phyloP scores from a whole-genome alignment of 2,329 filamentous ascomycete species.

The Xylaria sp. region DNA sequence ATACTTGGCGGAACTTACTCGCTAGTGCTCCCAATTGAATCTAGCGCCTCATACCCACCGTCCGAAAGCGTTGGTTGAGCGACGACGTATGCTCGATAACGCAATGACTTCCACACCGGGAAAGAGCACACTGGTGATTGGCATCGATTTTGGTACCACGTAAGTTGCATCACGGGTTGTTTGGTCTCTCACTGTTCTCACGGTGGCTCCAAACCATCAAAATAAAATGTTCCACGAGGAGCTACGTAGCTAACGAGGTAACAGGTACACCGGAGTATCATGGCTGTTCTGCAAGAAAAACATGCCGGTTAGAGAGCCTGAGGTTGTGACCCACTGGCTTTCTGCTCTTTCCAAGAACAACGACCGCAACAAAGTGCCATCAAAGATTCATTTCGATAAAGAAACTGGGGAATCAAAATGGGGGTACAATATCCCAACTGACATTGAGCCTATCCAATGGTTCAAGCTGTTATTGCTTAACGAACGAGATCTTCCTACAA shows the following conservation, averaged over 20 bases:
- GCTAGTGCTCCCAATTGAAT: no score
- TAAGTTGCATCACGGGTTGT: neutral
- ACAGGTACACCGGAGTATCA: neutral
- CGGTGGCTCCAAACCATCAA: neutral
- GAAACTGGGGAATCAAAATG: neutral
- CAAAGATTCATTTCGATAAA: neutral
- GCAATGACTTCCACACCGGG: neutral
- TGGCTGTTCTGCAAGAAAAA: neutral
- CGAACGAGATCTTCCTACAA: neutral
- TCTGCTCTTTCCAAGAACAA: neutral
- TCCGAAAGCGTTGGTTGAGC: no score
- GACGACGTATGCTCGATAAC: no score
- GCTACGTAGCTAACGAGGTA: neutral
- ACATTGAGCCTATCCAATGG: neutral
- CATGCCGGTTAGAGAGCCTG: neutral
- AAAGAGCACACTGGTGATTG: neutral
- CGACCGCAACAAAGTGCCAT: neutral
- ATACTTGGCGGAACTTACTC: no score
- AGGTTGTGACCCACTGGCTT: neutral
- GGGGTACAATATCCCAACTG: neutral
- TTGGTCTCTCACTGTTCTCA: neutral
- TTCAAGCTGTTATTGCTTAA: neutral
- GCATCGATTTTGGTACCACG: conserved; percentile 2
- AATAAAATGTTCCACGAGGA: neutral
- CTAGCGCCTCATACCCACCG: no score